A percentile compares a stretch with the other conserved stretches of the same genome.
These are phyloP conservation scores for Corylus heterophylla DNA, from an alignment of 306 rosid species.

Conservation along the genomic window DNA sequence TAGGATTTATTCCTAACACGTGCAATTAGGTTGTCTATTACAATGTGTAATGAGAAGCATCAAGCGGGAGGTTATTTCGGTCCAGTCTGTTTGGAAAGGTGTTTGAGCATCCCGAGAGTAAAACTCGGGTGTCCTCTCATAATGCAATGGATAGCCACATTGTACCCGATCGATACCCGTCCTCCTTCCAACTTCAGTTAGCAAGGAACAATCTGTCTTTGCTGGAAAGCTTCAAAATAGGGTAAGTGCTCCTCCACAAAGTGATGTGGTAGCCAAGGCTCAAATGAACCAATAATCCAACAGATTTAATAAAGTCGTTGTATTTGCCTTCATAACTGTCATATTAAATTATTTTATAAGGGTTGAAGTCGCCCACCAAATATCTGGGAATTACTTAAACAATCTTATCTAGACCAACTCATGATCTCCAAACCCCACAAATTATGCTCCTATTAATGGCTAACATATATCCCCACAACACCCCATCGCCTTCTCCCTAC, in stretches of 20 bases:
- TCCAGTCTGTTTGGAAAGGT: too few relatives aligned
- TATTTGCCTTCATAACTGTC: neutral
- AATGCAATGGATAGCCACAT: too few relatives aligned
- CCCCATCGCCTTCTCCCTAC: slow-evolving; percentile 15
- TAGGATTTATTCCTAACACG: too few relatives aligned
- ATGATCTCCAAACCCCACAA: neutral
- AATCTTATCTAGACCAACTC: neutral
- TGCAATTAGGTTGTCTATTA: too few relatives aligned
- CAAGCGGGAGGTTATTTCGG: too few relatives aligned
- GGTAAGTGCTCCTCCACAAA: neutral
- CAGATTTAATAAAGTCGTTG: neutral
- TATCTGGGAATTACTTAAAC: neutral
- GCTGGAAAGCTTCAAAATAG: too few relatives aligned
- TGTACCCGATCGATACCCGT: too few relatives aligned
- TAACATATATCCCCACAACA: slow-evolving; percentile 44
- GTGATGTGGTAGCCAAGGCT: neutral
- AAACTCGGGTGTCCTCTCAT: too few relatives aligned
- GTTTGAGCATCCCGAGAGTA: too few relatives aligned
- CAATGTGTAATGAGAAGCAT: too few relatives aligned
- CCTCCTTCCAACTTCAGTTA: too few relatives aligned
- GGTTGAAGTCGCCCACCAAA: neutral
- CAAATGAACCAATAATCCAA: neutral
- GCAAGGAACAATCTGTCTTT: too few relatives aligned
- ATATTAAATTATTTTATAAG: neutral
- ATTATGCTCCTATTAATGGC: slow-evolving; percentile 28